Percentiles rank a stretch among this genome's conserved stretches.
These are phyloP conservation scores for Escallonia herrerae DNA, from an alignment of 129 eudicot genomes.

Conservation along the genomic window DNA sequence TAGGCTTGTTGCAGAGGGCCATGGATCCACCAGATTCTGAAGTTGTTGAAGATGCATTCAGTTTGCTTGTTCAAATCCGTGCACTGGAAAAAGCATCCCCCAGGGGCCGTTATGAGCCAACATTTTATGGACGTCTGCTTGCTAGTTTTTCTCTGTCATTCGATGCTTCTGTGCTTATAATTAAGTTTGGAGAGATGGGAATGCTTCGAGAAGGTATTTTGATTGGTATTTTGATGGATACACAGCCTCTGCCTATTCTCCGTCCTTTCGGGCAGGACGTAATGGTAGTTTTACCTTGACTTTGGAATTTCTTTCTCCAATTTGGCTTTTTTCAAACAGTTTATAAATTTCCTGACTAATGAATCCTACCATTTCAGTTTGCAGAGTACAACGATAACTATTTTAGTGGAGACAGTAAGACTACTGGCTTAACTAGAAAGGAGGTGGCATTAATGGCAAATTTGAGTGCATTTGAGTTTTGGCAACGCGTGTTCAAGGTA, in stretches of 20 bases:
- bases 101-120: slow-evolving; percentile 84
- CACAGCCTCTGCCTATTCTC: slow-evolving; percentile 75
- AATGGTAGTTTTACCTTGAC: slow-evolving; percentile 37
- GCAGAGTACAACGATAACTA: slow-evolving; percentile 44
- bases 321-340: slow-evolving; percentile 3
- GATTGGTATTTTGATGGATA: slow-evolving; percentile 78
- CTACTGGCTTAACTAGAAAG: slow-evolving; percentile 49
- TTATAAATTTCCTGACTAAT: not conserved
- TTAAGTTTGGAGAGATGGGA: slow-evolving; percentile 75
- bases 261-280: slow-evolving; percentile 82
- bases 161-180: slow-evolving; percentile 81
- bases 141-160: slow-evolving; percentile 77
- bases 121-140: slow-evolving; percentile 82
- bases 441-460: slow-evolving; percentile 63
- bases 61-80: slow-evolving; percentile 49
- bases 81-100: slow-evolving; percentile 66
- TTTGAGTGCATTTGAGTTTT: slow-evolving; percentile 76
- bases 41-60: slow-evolving; percentile 77
- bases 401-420: slow-evolving; percentile 40
- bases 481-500: slow-evolving; percentile 80
- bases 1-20: slow-evolving; percentile 76
- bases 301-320: not conserved
- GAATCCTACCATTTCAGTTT: slow-evolving; percentile 30
- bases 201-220: slow-evolving; percentile 89
- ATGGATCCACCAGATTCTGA: slow-evolving; percentile 79